Conservation (phyloP, 1,284 basidiomycete genomes). For the Trichosporon coremiiforme region DNA sequence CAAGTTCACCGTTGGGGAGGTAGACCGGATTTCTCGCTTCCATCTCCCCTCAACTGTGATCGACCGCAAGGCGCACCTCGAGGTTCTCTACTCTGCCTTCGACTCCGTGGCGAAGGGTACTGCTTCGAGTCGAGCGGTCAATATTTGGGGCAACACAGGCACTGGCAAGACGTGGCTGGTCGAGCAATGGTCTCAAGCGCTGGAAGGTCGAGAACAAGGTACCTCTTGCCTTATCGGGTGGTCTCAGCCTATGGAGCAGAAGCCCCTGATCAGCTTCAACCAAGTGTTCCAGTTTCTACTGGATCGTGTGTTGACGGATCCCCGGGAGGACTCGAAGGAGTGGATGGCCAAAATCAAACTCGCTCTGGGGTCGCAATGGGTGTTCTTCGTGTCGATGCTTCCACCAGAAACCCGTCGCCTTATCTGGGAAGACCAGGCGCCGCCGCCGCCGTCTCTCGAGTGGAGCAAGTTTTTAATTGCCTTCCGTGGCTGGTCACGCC, state of each 20-base stretch:
- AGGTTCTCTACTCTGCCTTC: conserved; percentile 35
- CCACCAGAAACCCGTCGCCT: conserved; percentile 28
- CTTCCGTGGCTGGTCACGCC: conserved; percentile 41
- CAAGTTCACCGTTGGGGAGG: conserved; percentile 44
- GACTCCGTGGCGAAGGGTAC: conserved; percentile 17
- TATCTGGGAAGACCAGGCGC: conserved; percentile 11
- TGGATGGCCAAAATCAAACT: conserved; percentile 42
- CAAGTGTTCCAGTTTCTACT: conserved; percentile 49
- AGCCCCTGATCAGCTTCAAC: conserved; percentile 47
- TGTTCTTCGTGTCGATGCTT: conserved; percentile 43
- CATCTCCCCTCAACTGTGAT: conserved; percentile 36
- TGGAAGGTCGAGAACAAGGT: conserved; percentile 30
- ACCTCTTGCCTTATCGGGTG: conserved; percentile 37
- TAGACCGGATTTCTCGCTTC: conserved; percentile 45
- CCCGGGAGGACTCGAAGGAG: conserved; percentile 40
- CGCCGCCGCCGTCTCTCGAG: conserved; percentile 18
- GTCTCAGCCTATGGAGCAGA: conserved; percentile 46
- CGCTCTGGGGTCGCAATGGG: conserved; percentile 38
- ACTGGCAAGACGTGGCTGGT: conserved; percentile 48
- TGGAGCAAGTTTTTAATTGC: conserved; percentile 39
- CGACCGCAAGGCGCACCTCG: conserved; percentile 40
- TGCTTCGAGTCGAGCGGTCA: conserved; percentile 31
- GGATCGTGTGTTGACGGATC: conserved; percentile 47
- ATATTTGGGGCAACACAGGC: conserved; percentile 46
- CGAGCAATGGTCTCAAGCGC: conserved; percentile 37